Base-by-base conservation (phyloP, 2,329 filamentous ascomycete species). In the Plenodomus biglobosus region DNA sequence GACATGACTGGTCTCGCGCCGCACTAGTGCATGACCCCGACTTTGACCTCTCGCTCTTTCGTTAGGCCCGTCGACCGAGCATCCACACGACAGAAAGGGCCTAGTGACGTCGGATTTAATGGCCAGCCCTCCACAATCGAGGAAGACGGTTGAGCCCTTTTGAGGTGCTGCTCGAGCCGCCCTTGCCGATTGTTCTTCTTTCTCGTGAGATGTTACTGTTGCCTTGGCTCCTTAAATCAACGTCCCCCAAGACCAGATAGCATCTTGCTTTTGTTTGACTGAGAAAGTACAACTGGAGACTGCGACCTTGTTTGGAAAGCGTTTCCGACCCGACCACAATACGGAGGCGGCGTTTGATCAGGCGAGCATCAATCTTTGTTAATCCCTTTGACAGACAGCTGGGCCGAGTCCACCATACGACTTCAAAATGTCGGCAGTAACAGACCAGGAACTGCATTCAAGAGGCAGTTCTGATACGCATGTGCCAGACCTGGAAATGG, bases 381-480 rank as follows among this genome's bases (percentile, higher is more conserved):
- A 15, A 3, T 32, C 8, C 27, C 13, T 32, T 32, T 15, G 8
- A 32, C 27, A 11, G 11, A 11, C 27, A 32, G 8, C 10, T 10
- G 22, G 7, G 30, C 38, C 17, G 17, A 16, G 36, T 15, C 37
- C 37, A 19, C 40, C 30, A 13, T 30, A 8, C 22, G 1, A 24
- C 10, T 38, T 37, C 49, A 48, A 34, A 8, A 68, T 69, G 64
- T 57, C 56, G 17, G 38, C 46, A 20, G 42, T 38, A 30, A 48
- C 55, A 17, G 50, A 59, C 13, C 56, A 53, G 32, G 58, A 52
- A 24, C 40, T 35, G 17, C 53, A 48, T 30, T 63, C 62, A n/a
- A 59, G 52, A 36, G 59, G 52, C 24, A 67, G 59, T 40, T 66
- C 60, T 15, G 61, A 60, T 4, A 55, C 53, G 18, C 48, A 53